These are phyloP conservation scores for Colletotrichum sp. DNA, from an alignment of 2,329 filamentous ascomycete genomes.

Conservation along the genomic window DNA sequence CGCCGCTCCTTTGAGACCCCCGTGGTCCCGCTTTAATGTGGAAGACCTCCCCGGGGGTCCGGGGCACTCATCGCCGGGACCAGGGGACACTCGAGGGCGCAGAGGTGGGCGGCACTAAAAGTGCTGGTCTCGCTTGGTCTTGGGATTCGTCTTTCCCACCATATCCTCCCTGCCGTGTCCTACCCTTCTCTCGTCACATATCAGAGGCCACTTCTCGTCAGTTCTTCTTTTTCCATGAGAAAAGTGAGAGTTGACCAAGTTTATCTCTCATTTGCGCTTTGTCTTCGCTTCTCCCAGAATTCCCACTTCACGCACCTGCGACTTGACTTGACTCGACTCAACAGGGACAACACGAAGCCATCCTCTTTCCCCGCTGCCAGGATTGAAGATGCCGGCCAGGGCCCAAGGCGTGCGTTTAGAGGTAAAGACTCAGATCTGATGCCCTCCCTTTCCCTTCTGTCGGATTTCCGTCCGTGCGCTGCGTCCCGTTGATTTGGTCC, in stretches of 20 bases:
- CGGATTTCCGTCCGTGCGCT: slow-evolving; percentile 13
- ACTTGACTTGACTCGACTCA: not conserved
- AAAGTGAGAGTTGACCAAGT: slow-evolving; percentile 13
- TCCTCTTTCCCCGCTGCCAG: not conserved
- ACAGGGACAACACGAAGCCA: not conserved
- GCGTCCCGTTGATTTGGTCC: not conserved
- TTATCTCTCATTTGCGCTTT: not conserved
- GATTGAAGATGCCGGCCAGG: not conserved
- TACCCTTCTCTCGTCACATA: slow-evolving; percentile 2
- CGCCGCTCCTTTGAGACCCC: slow-evolving; percentile 2
- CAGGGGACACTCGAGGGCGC: not conserved
- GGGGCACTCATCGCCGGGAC: slow-evolving; percentile 16
- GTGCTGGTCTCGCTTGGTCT: slow-evolving; percentile 6
- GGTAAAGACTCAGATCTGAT: slow-evolving; percentile 2
- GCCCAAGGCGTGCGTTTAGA: not conserved
- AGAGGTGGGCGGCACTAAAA: not conserved
- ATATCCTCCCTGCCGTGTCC: not conserved
- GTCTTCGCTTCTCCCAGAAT: not conserved
- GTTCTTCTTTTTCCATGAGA: not conserved
- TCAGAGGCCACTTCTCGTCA: slow-evolving; percentile 5
- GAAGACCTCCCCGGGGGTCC: not conserved
- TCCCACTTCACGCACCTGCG: not conserved
- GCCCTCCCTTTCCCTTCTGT: slow-evolving; percentile 15
- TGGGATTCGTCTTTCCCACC: not conserved
- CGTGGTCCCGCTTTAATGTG: not conserved